Conservation (phyloP, 306 rosid species). For the Corylus avellana region DNA sequence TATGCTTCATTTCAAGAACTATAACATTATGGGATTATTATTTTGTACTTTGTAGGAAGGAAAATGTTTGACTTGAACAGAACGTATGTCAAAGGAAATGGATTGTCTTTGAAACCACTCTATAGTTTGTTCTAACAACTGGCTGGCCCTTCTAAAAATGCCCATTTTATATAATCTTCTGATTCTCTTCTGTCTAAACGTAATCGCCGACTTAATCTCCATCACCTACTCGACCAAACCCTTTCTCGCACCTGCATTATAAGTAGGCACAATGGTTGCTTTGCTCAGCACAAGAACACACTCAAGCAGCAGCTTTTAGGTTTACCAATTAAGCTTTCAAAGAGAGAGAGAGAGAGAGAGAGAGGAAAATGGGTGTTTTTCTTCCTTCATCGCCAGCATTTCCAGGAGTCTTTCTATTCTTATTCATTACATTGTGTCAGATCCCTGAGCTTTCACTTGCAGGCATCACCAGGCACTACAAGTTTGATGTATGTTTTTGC, state of each 20-base stretch:
- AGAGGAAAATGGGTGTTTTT: constrained; percentile 38
- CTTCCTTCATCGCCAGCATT: constrained; percentile 15
- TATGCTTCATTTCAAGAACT: background rate
- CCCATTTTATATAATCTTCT: background rate
- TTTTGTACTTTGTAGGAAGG: background rate
- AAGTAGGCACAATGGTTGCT: constrained; percentile 11
- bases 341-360: background rate
- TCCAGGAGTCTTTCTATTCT: constrained; percentile 27
- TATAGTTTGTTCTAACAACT: constrained; percentile 57
- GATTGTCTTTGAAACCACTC: constrained; percentile 72
- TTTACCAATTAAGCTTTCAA: no score
- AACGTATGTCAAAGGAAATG: constrained; percentile 44
- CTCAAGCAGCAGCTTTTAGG: background rate
- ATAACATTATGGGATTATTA: background rate
- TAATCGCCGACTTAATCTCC: background rate
- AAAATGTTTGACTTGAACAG: constrained; percentile 44
- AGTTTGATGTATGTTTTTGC: constrained; percentile 43
- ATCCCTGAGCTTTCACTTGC: constrained; percentile 48
- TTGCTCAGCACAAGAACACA: background rate
- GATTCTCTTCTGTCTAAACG: constrained; percentile 32
- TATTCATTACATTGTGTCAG: constrained; percentile 10
- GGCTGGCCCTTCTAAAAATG: constrained; percentile 8
- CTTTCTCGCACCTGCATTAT: constrained; percentile 19
- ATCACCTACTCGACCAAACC: constrained; percentile 35
- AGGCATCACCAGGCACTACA: constrained; percentile 62